Conservation (phyloP, 106 monocot genomes). For the Iris macrosiphon region DNA sequence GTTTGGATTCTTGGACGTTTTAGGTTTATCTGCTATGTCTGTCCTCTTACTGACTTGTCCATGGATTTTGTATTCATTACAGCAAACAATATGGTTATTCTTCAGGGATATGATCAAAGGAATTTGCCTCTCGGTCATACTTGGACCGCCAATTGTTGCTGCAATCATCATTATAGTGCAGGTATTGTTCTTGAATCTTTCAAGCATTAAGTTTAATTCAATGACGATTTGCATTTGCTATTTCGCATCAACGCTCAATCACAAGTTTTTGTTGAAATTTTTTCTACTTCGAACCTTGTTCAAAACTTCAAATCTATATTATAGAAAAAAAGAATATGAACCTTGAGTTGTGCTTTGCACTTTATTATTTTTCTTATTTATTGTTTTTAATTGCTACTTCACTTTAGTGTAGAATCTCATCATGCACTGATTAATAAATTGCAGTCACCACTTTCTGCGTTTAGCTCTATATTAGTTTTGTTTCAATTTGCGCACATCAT, state of each 20-base stretch:
- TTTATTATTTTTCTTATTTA: too few species aligned
- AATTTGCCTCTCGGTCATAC: slow-evolving; percentile 59
- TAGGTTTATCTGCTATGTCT: background rate
- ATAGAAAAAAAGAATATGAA: too few species aligned
- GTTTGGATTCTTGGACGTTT: background rate
- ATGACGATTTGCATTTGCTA: background rate
- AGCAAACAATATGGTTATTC: slow-evolving; percentile 96
- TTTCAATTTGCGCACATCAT: background rate
- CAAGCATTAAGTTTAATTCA: background rate
- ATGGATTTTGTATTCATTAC: slow-evolving; percentile 11
- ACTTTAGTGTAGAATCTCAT: too few species aligned
- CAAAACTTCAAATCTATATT: too few species aligned
- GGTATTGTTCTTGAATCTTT: slow-evolving; percentile 22
- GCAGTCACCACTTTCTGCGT: too few species aligned
- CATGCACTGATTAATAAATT: too few species aligned
- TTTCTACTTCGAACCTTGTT: background rate
- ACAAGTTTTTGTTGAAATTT: background rate
- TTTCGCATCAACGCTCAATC: background rate
- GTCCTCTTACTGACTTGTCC: slow-evolving; percentile 1
- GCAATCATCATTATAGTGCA: slow-evolving; percentile 83
- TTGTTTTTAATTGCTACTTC: too few species aligned
- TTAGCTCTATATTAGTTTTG: background rate
- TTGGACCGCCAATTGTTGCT: slow-evolving; percentile 92
- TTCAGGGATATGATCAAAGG: slow-evolving; percentile 81
- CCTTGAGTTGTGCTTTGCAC: too few species aligned